Base-by-base conservation (phyloP, 1,284 basidiomycete genomes). In the Austropuccinia psidii region DNA sequence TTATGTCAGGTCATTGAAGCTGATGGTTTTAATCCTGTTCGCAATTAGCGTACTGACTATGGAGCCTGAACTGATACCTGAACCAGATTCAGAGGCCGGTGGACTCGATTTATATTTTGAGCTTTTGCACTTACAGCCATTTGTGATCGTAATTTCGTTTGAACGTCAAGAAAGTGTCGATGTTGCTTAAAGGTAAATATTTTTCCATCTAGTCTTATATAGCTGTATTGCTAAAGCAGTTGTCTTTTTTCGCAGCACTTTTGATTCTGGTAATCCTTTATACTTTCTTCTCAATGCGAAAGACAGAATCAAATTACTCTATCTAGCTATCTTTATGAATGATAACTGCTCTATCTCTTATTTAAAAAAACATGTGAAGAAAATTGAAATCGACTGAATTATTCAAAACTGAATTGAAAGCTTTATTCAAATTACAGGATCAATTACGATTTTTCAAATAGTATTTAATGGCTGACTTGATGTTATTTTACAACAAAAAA, bases 131-230 rank as follows among this genome's bases (percentile, higher is more conserved):
- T 84, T 99, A 57, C 96, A 99, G 78, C 96, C 96, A 3, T 89
- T 98, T 78, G 88, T 89, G 76, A 84, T 99, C 9, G 89, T 92
- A 4, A 82, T 98, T 19, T 98, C 96, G 0, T 98, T 99, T 83
- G 96, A 98, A 90, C 87, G 94, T 15, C 96, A 93, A 0, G 93
- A 97, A 77, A 85, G 92, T 45, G 88, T 95, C 66, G 96, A 90
- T 80, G 90, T 90, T 58, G 93, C 93, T 79, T 90, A 95, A 77
- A 92, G 92, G 93, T 93, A 79, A 78, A 88, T 82, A 1, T 1
- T 15, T n/a, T 35, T 13, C 3, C 0, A 31, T 11, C 17, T 31
- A 17, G 3, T n/a, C 11, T 55, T 19, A 3, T 19, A 33, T 43
- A 21, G 24, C 0, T 21, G 21, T 31, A 11, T 41, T 6, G 11